A percentile compares a stretch with the other conserved stretches of the same genome.
These are phyloP conservation scores for Elaphomyces granulatus DNA, from an alignment of 495 filamentous ascomycete species.

Conservation along the genomic window DNA sequence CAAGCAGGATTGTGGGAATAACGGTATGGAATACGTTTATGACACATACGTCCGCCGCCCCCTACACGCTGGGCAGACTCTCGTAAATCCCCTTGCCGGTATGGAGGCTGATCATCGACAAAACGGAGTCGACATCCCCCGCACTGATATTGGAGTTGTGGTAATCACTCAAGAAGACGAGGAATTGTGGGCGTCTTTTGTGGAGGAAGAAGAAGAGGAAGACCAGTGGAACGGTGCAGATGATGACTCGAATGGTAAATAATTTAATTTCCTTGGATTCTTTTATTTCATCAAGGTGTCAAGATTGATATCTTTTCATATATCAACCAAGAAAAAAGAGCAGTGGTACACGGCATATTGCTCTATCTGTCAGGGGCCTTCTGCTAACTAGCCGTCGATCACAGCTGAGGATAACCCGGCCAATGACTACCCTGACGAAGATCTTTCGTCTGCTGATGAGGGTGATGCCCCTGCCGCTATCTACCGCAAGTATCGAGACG, in stretches of 20 bases:
- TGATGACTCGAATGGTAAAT: slow-evolving; percentile 45
- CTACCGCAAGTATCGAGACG: slow-evolving; percentile 27
- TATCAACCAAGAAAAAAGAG: slow-evolving; percentile 8
- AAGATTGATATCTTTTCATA: not conserved
- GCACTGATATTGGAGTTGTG: slow-evolving; percentile 39
- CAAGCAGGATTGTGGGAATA: slow-evolving; percentile 18
- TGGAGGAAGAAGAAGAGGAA: slow-evolving; percentile 38
- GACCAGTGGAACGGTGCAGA: slow-evolving; percentile 41
- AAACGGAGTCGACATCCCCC: slow-evolving; percentile 18
- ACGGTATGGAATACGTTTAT: slow-evolving; percentile 43
- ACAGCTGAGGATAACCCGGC: slow-evolving; percentile 50
- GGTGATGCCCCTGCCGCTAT: slow-evolving; percentile 35
- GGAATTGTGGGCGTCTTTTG: slow-evolving; percentile 41
- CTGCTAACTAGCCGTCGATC: no score
- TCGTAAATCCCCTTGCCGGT: slow-evolving; percentile 22
- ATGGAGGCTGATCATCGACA: slow-evolving; percentile 19
- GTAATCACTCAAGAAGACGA: slow-evolving; percentile 46
- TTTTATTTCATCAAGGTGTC: no score
- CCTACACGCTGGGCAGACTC: slow-evolving; percentile 12
- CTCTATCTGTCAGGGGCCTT: no score
- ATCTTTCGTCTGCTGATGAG: slow-evolving; percentile 44
- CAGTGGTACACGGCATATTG: no score
- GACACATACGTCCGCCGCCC: slow-evolving; percentile 45
- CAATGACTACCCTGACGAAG: slow-evolving; percentile 56
- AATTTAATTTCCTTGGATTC: not conserved